Base-by-base conservation (phyloP, 306 rosid genomes). In the Notholithocarpus densiflorus region DNA sequence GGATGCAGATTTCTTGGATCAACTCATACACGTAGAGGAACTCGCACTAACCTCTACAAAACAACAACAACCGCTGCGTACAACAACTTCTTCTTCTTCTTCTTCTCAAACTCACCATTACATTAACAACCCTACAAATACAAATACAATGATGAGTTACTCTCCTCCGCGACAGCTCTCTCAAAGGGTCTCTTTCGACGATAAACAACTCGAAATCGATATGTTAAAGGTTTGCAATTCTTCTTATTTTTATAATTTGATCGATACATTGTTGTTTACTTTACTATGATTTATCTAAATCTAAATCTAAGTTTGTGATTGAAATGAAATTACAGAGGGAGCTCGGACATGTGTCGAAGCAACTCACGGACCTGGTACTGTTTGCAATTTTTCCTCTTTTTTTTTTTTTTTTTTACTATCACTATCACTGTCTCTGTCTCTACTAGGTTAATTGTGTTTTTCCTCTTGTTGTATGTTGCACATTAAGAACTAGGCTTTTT, bases 121-220 rank as follows among this genome's bases (percentile, higher is more conserved):
- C 45, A 40, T 7, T 0, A 40, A 40, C 45, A 40, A 40, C 45
- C 45, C 56, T 6, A 13, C 54, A 21, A 20, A 45, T 45, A 45
- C 52, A 45, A 45, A 40, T 62, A 55, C 62, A 59, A 5, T 79
- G 4, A 18, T 32, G 19, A 62, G 75, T 55, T 87, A 79, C 82
- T 92, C 98, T 23, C 97, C 98, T 43, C 98, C 98, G 0, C 97
- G 93, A 40, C 91, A 85, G 76, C 92, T 94, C 68, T 89, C 98
- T 74, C 97, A 92, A 78, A 81, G 89, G 56, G 8, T 82, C 66
- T 64, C 76, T 73, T 80, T 66, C 77, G 71, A 66, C 24, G 83
- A 84, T 7, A 87, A 82, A 29, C 90, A 92, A 31, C 79, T 77
- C 32, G 89, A 88, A 86, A 86, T 90, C 31, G 78, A 73, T 2